phyloP scores from a whole-genome alignment of 2,329 filamentous ascomycete species.

The Rutstroemia sp. region DNA sequence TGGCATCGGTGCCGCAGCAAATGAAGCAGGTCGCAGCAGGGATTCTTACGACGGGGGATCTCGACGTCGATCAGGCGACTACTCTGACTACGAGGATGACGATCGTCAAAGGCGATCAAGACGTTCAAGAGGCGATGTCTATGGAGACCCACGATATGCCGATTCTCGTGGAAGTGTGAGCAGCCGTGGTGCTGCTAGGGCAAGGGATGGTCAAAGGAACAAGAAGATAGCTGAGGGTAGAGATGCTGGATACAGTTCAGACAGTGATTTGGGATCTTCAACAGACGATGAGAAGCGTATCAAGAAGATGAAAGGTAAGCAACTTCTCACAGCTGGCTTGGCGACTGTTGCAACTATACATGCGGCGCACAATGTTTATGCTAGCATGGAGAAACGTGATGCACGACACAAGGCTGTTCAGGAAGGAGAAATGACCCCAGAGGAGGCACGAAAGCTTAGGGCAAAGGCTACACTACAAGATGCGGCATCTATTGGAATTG shows the following conservation, averaged over 20 bases:
- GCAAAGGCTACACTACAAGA: conserved; percentile 58
- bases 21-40: conserved; percentile 14
- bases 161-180: conserved; percentile 25
- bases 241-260: conserved; percentile 30
- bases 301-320: conserved; percentile 60
- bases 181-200: conserved; percentile 14
- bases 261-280: conserved; percentile 47
- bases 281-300: conserved; percentile 54
- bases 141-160: conserved; percentile 24
- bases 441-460: conserved; percentile 55
- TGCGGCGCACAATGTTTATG: conserved; percentile 57
- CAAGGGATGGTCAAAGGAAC: conserved; percentile 22
- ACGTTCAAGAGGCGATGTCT: conserved; percentile 17
- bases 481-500: conserved; percentile 58
- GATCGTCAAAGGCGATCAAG: conserved; percentile 8
- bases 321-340: conserved; percentile 57
- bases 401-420: conserved; percentile 50
- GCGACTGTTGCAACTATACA: conserved; percentile 64
- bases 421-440: conserved; percentile 54
- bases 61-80: conserved; percentile 20
- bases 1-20: conserved; percentile 44
- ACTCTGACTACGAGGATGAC: conserved; percentile 17
- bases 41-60: conserved; percentile 14
- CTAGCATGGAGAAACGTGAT: conserved; percentile 55
- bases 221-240: conserved; percentile 26